Percentiles rank a stretch among this genome's conserved stretches.
Evolutionary conservation across 371 early-diverging fungal genomes (phyloP).

Genomic region (Mucor racemosus): DNA sequence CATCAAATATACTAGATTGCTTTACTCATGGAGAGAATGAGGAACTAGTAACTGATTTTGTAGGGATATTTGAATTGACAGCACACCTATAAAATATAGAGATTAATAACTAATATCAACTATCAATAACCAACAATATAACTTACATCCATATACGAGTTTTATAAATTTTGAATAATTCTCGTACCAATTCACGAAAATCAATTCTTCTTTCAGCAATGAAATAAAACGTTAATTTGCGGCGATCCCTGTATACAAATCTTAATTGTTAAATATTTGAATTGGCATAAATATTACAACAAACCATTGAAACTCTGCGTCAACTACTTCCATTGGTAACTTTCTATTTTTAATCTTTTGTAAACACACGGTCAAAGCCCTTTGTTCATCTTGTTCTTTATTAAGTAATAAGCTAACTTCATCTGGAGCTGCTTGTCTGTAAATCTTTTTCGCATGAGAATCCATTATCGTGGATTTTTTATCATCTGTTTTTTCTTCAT

Average conservation of each 20-base stretch:
- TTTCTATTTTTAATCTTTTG: conserved; percentile 84
- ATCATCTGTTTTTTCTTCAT: conserved; percentile 4
- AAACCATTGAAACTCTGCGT: conserved; percentile 96
- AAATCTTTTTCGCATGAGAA: conserved; percentile 86
- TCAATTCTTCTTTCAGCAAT: conserved; percentile 92
- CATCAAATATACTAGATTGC: not conserved
- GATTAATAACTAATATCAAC: not conserved
- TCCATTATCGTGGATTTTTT: conserved; percentile 42
- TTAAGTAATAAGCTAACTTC: conserved; percentile 76
- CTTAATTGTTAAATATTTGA: not conserved
- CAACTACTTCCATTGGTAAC: conserved; percentile 93
- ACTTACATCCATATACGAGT: conserved; percentile 96
- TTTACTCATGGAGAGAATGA: not conserved
- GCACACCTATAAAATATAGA: conserved; percentile 11
- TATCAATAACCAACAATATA: not conserved
- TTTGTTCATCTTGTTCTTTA: conserved; percentile 89
- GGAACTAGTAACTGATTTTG: not conserved
- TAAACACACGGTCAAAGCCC: conserved; percentile 87
- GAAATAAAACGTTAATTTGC: conserved; percentile 93
- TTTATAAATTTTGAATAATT: conserved; percentile 97
- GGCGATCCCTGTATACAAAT: conserved; percentile 64
- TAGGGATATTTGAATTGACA: conserved; percentile 3
- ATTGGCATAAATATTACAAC: not conserved
- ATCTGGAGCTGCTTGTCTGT: conserved; percentile 74
- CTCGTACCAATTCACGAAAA: conserved; percentile 97